Conservation (phyloP, 768 basidiomycete genomes). For the Serpula lacrymans region DNA sequence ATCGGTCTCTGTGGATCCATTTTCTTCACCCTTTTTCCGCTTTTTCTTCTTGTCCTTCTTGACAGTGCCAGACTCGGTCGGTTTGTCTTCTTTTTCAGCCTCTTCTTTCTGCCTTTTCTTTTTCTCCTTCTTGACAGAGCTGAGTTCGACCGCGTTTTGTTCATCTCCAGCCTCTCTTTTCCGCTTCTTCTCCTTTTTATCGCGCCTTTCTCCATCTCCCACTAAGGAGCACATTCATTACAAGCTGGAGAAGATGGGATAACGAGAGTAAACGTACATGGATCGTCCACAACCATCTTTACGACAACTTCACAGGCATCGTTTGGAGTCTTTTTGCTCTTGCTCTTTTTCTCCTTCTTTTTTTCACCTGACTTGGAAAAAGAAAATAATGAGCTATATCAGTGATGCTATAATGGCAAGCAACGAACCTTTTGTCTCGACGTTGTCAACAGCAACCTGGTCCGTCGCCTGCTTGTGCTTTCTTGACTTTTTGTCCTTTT, state of each 20-base stretch:
- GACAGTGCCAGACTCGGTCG: neutral
- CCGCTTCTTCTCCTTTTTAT: constrained; percentile 21
- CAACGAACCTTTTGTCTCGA: constrained; percentile 21
- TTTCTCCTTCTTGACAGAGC: constrained; percentile 21
- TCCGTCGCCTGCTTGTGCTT: neutral
- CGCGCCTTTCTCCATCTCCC: constrained; percentile 6
- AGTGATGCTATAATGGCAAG: neutral
- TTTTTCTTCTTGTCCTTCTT: constrained; percentile 18
- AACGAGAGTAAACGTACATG: constrained; percentile 1
- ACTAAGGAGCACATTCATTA: constrained; percentile 2
- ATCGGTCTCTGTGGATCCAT: constrained; percentile 16
- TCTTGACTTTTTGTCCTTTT: constrained; percentile 16
- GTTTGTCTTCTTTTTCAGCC: constrained; percentile 8
- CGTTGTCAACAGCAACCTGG: constrained; percentile 2
- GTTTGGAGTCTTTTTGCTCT: constrained; percentile 26
- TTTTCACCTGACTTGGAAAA: constrained; percentile 16
- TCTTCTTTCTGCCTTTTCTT: constrained; percentile 17
- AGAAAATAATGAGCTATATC: constrained; percentile 7
- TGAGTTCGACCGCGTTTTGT: neutral
- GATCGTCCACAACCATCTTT: neutral
- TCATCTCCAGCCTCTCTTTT: constrained; percentile 13
- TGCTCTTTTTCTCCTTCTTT: constrained; percentile 42
- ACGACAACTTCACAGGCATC: constrained; percentile 16
- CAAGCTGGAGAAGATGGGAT: neutral
- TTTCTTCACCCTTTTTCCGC: constrained; percentile 31